phyloP scores from a whole-genome alignment of 305 asterid species.

The Plantago coronopus region DNA sequence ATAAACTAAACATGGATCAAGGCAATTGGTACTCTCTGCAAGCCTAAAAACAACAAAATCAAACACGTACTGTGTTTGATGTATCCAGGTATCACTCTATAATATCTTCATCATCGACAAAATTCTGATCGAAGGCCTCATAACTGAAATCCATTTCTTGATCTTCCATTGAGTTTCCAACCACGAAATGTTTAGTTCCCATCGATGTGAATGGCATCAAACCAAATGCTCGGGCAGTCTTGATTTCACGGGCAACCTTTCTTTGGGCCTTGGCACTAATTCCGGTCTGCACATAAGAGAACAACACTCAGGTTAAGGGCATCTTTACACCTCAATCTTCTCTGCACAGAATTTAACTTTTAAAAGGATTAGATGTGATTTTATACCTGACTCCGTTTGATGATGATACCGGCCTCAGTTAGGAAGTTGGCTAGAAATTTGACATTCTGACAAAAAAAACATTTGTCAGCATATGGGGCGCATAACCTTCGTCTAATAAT shows the following conservation, averaged over 20 bases:
- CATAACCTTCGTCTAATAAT: no score
- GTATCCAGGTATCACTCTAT: conserved; percentile 20
- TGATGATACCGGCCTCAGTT: conserved; percentile 65
- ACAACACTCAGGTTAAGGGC: conserved; percentile 16
- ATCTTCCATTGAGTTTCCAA: conserved; percentile 60
- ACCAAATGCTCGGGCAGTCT: conserved; percentile 88
- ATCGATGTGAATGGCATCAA: conserved; percentile 81
- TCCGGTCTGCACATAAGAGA: conserved; percentile 44
- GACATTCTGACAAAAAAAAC: conserved; percentile 54
- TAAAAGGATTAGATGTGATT: neutral
- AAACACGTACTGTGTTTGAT: conserved; percentile 21
- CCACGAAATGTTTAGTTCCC: conserved; percentile 69
- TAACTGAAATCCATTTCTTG: conserved; percentile 37
- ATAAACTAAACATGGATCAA: no score
- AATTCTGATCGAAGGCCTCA: conserved; percentile 23
- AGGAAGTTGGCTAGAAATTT: conserved; percentile 68
- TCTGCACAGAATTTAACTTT: neutral
- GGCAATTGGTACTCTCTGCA: neutral
- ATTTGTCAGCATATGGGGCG: neutral
- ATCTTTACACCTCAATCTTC: neutral
- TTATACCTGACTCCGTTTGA: conserved; percentile 74
- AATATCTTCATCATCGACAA: conserved; percentile 41
- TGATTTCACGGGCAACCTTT: conserved; percentile 84
- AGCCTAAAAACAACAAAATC: conserved; percentile 6
- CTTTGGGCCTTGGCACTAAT: conserved; percentile 88